Base-by-base conservation (phyloP, 306 rosid species). In the Quercus rubra region DNA sequence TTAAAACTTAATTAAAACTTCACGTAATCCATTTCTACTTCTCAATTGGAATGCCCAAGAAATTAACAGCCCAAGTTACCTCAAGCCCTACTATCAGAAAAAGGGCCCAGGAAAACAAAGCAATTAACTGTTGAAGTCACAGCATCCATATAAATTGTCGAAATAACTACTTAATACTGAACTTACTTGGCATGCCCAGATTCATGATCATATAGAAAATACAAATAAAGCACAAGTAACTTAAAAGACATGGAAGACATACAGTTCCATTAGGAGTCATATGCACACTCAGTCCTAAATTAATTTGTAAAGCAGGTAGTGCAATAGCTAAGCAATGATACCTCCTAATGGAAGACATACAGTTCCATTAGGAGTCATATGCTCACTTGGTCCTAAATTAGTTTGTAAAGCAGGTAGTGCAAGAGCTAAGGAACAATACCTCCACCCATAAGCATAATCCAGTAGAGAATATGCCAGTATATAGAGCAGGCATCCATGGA, bases 401-500 rank as follows among this genome's bases (percentile, higher is more conserved):
- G 28, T 58, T 21, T 58, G 15, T 3, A 58, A 58, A 58, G 66
- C 54, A 58, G 25, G 64, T 0, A 13, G 2, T 9, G 38, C 28
- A 25, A 27, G 35, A 59, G 17, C 19, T 67, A 33, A 43, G 30
- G 55, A 41, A 59, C 51, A 49, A 81, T 83, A 90, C 97, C 97
- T 90, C 97, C 30, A 84, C 86, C 97, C 93, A 92, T 78, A 89
- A 79, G 91, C 97, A 90, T 67, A 92, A 79, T 63, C 89, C 93
- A 70, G 94, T 85, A 6, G 97, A 90, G 76, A 92, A 83, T 78
- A 92, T 51, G 76, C 97, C 97, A 10, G 94, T 90, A 78, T 90
- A 92, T 41, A 92, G 80, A 55, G 94, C 92, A 80, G 92, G 92
- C 69, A 90, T 82, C 97, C 97, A 92, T 27, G 97, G 97, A 80